phyloP scores from a whole-genome alignment of 495 filamentous ascomycete genomes.

The Penicillium desertorum region DNA sequence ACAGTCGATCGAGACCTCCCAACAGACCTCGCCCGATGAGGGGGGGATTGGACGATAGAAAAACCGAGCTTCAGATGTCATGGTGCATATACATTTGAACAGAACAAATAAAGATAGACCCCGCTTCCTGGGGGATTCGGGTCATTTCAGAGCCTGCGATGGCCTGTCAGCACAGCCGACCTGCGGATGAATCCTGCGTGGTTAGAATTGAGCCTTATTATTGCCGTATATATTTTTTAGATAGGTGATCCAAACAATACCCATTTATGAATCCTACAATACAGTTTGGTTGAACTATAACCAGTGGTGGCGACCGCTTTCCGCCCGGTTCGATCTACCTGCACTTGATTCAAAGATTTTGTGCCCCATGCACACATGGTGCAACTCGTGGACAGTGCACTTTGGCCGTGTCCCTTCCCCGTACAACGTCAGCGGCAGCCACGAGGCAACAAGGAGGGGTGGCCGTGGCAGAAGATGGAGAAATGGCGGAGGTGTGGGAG shows the following conservation, averaged over 20 bases:
- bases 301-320: background rate
- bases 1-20: too few species aligned
- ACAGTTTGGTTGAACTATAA: background rate
- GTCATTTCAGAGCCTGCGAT: background rate
- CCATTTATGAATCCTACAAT: background rate
- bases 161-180: background rate
- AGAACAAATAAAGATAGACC: background rate
- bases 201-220: background rate
- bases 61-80: background rate
- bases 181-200: background rate
- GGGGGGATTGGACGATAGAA: background rate
- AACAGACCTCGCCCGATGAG: background rate
- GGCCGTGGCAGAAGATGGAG: constrained; percentile 2
- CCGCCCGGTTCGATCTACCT: background rate
- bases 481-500: constrained; percentile 10
- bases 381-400: background rate
- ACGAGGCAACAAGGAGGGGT: constrained; percentile 7
- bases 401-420: background rate
- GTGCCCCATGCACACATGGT: background rate
- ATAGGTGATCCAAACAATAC: background rate
- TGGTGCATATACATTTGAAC: background rate
- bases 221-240: background rate
- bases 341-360: background rate
- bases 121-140: too few species aligned
- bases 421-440: constrained; percentile 8